These are phyloP conservation scores for Sporisorium exsertum DNA, from an alignment of 1,284 basidiomycete species.

Conservation along the genomic window DNA sequence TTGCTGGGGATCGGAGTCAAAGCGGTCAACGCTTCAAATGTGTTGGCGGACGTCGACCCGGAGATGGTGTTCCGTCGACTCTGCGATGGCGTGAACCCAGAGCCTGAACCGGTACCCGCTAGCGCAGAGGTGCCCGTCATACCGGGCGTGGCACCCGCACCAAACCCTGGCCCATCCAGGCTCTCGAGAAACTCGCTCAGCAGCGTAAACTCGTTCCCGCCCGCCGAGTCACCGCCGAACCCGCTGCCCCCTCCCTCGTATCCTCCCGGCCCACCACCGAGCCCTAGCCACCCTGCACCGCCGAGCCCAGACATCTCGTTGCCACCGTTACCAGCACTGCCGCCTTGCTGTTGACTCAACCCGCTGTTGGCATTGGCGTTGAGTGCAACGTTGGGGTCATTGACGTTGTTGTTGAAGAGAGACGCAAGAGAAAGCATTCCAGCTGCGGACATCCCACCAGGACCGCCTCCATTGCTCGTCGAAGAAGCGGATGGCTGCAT, in stretches of 20 bases:
- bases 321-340: background rate
- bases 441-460: constrained; percentile 12
- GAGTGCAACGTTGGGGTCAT: constrained; percentile 7
- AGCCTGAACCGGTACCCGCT: constrained; percentile 11
- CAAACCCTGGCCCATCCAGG: constrained; percentile 56
- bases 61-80: constrained; percentile 39
- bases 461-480: background rate
- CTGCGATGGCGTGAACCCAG: constrained; percentile 31
- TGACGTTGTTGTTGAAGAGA: constrained; percentile 30
- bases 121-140: constrained; percentile 20
- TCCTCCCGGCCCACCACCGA: constrained; percentile 57
- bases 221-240: constrained; percentile 61
- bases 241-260: constrained; percentile 46
- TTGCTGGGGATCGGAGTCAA: constrained; percentile 30
- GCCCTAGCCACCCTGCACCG: constrained; percentile 63
- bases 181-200: constrained; percentile 65
- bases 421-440: constrained; percentile 38
- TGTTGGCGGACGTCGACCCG: constrained; percentile 1
- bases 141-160: constrained; percentile 30
- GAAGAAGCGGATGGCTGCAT: constrained; percentile 21
- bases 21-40: constrained; percentile 26
- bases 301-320: constrained; percentile 43
- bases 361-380: background rate
- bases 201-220: constrained; percentile 63
- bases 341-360: constrained; percentile 9